Base-by-base conservation (phyloP, 1,284 basidiomycete genomes). In the Pseudozyma hubeiensis region DNA sequence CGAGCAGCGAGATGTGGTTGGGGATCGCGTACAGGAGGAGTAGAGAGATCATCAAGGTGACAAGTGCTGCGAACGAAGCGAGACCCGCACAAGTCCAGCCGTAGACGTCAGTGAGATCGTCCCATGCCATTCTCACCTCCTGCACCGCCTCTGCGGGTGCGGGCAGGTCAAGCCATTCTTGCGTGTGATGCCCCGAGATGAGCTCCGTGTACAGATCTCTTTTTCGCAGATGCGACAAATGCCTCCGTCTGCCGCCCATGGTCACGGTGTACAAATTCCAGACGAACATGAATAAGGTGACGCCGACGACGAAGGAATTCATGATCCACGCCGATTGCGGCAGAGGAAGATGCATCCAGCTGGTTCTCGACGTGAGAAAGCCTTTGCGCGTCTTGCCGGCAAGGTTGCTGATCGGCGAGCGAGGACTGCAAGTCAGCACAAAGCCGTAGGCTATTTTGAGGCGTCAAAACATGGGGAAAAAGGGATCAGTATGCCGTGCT, bases 351-450 rank as follows among this genome's bases (percentile, higher is more conserved):
- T 63, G 44, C 29, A 51, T 41, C 59, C 55, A 58, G 14, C 59
- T 31, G 6, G 48, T 49, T 13, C 30, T 54, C 9, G 44, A 6
- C 29, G 43, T 17, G 11, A 53, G 4, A 2, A 53, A n/a, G 1
- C 52, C 33, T 34, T 50, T 33, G 8, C 47, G 24, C 7, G 7
- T 16, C n/a, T 31, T 48, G 30, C 35, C 47, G 17, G 11, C 7
- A 19, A 58, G 16, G 24, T 39, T 55, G 7, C 47, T 55, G 41
- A 69, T 53, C 9, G 60, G 66, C 10, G 66, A 64, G 5, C 60
- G 54, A 5, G 66, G 66, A 34, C 55, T 59, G 39, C 66, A 69
- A 10, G 66, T 59, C 5, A 69, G n/a, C 7, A 69, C 31, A 31
- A 69, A 69, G 0, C 66, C 48, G 30, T 69, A 69, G 14, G 35